These are phyloP conservation scores for Perkinsus marinus DNA, from an alignment of 169 alveolate species.

Conservation along the genomic window DNA sequence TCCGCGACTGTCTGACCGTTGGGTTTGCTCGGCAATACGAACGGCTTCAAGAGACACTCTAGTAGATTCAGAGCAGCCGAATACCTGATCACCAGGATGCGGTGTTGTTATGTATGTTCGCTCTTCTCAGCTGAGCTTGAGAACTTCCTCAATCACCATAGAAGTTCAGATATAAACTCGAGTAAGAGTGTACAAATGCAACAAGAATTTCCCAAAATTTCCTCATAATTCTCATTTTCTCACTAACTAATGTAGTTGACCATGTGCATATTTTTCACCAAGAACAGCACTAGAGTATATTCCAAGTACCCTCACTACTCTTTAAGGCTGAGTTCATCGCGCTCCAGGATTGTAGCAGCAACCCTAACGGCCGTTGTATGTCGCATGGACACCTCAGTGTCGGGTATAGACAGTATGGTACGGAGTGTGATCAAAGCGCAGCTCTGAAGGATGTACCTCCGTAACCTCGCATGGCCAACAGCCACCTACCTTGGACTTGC, in stretches of 20 bases:
- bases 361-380: not conserved
- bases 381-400: not conserved
- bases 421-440: not conserved
- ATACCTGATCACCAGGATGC: not conserved
- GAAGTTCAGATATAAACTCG: too few species aligned
- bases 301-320: too few species aligned
- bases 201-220: too few species aligned
- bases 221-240: too few species aligned
- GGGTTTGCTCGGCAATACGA: not conserved
- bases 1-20: not conserved
- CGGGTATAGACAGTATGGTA: not conserved
- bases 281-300: too few species aligned
- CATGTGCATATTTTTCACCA: too few species aligned
- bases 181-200: too few species aligned
- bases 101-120: too few species aligned
- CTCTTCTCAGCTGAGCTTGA: too few species aligned
- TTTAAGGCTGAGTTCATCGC: not conserved
- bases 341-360: not conserved
- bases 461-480: not conserved
- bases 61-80: not conserved
- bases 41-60: not conserved
- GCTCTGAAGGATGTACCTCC: not conserved
- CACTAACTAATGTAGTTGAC: too few species aligned
- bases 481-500: not conserved
- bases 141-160: too few species aligned